These are phyloP conservation scores for Pseudofabraea citricarpa DNA, from an alignment of 2,329 filamentous ascomycete species.

Conservation along the genomic window DNA sequence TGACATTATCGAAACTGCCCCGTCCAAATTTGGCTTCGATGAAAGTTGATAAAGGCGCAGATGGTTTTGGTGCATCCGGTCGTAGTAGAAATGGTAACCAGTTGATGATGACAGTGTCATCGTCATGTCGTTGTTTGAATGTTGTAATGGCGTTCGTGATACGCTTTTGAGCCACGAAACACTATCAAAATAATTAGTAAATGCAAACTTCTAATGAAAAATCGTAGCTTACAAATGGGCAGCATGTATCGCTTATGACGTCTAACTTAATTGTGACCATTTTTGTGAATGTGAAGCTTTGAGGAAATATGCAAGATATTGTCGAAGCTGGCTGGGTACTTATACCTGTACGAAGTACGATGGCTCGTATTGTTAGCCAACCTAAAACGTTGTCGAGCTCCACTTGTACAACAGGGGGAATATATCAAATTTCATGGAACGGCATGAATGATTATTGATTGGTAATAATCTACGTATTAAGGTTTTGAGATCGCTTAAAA, in stretches of 20 bases:
- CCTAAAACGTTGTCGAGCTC: too few species aligned
- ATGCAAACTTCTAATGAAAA: background rate
- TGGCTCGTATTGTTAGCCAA: too few species aligned
- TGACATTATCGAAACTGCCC: background rate
- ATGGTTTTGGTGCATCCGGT: background rate
- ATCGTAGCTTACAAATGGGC: background rate
- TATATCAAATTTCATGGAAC: too few species aligned
- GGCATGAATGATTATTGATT: too few species aligned
- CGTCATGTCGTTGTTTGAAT: background rate
- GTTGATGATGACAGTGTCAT: background rate
- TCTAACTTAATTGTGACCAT: background rate
- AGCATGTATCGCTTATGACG: background rate
- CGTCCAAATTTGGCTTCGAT: background rate
- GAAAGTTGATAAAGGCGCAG: background rate
- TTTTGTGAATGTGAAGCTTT: too few species aligned
- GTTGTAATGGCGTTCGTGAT: background rate
- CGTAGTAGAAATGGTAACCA: background rate
- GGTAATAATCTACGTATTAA: too few species aligned
- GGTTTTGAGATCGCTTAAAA: too few species aligned
- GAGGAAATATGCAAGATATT: too few species aligned
- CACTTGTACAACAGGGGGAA: too few species aligned
- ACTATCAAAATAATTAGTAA: background rate
- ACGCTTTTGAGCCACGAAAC: background rate
- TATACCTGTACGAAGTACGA: too few species aligned
- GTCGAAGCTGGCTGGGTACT: too few species aligned